Conservation (phyloP, 2,329 filamentous ascomycete species). For the Ceratocystis diversiconidia region DNA sequence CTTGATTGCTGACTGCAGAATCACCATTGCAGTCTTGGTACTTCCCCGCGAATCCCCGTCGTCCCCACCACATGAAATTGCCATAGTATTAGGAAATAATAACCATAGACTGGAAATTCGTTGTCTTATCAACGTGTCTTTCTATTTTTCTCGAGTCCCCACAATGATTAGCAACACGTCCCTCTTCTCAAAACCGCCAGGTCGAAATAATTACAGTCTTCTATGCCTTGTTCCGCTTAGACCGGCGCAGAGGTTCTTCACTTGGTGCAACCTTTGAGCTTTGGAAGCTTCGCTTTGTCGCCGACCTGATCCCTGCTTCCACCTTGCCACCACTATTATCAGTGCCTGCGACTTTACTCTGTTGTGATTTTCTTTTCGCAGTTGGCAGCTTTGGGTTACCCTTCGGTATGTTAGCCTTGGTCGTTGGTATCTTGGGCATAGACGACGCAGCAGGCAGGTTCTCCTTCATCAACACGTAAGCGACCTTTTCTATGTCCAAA, state of each 20-base stretch:
- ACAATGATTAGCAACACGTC: background rate
- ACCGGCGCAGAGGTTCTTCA: conserved; percentile 8
- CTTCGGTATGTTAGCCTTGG: conserved; percentile 16
- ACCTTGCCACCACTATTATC: background rate
- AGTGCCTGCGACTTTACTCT: background rate
- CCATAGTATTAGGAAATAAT: background rate
- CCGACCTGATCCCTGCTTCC: background rate
- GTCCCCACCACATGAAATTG: background rate
- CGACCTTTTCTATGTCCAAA: conserved; percentile 54
- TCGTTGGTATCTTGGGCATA: background rate
- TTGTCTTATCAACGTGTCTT: no score
- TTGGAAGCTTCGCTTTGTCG: background rate
- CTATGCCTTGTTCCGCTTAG: conserved; percentile 9
- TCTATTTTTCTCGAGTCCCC: no score
- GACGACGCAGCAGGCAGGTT: background rate
- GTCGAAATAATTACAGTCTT: background rate
- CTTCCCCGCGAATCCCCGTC: no score
- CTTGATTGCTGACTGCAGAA: no score
- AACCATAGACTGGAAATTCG: background rate
- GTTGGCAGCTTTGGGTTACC: conserved; percentile 6
- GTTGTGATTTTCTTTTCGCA: conserved; percentile 13
- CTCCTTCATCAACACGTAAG: conserved; percentile 37
- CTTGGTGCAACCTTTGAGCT: background rate
- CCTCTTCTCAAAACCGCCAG: background rate
- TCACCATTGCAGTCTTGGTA: no score